Conservation (phyloP, 2,329 filamentous ascomycete genomes). For the Akanthomyces lecanii region DNA sequence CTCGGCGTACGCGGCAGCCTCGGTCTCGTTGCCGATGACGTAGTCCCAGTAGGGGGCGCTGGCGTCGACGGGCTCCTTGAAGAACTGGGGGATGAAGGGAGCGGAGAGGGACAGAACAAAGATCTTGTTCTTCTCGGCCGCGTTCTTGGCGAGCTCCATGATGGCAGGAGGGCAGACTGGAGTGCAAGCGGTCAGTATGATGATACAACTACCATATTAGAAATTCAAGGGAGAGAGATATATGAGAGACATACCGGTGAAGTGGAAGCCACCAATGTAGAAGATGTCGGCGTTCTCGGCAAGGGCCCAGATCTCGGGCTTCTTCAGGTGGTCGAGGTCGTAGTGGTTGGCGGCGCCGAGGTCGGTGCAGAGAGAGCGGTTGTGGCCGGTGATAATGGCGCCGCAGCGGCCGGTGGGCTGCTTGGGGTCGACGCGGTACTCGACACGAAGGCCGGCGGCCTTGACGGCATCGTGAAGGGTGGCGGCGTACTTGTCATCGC, state of each 20-base stretch:
- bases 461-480: conserved; percentile 82
- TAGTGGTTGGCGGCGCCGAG: conserved; percentile 97
- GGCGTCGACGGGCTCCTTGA: conserved; percentile 90
- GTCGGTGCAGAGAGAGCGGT: conserved; percentile 92
- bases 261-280: conserved; percentile 95
- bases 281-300: conserved; percentile 84
- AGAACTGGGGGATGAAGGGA: conserved; percentile 95
- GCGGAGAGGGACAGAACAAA: conserved; percentile 91
- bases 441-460: conserved; percentile 82
- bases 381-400: conserved; percentile 93
- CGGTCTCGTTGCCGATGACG: conserved; percentile 94
- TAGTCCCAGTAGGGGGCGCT: conserved; percentile 91
- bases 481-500: conserved; percentile 92
- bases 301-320: conserved; percentile 84
- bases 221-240: not conserved
- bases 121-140: conserved; percentile 81
- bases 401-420: conserved; percentile 89
- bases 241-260: conserved; percentile 54
- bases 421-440: conserved; percentile 87
- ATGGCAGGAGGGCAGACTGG: conserved; percentile 84
- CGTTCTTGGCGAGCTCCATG: conserved; percentile 84
- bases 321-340: conserved; percentile 88
- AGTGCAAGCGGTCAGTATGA: not conserved
- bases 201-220: not conserved
- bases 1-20: conserved; percentile 83